Conservation (phyloP, 257 asterid species). For the Jaltomata sinuosa region DNA sequence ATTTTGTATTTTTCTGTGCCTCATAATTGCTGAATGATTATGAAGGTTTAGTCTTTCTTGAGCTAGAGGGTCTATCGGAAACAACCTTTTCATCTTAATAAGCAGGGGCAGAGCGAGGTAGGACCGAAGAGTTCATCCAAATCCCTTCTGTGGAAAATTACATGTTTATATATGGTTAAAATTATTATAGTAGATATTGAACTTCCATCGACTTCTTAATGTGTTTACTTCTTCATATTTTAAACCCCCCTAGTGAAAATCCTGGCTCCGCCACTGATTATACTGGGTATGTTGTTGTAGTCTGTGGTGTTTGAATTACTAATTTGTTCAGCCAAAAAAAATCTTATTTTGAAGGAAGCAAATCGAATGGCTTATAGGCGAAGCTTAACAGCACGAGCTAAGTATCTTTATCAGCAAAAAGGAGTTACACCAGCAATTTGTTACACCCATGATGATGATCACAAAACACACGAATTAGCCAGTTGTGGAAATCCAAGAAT, state of each 20-base stretch:
- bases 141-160: too few relatives aligned
- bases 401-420: conserved; percentile 48
- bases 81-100: too few relatives aligned
- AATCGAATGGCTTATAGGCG: conserved; percentile 68
- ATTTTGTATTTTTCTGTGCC: background rate
- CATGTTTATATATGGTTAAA: too few relatives aligned
- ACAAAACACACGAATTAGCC: conserved; percentile 10
- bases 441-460: conserved; percentile 24
- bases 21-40: background rate
- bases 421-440: conserved; percentile 39
- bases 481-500: conserved; percentile 9
- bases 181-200: too few relatives aligned
- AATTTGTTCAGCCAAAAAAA: background rate
- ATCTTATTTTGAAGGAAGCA: background rate
- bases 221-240: too few relatives aligned
- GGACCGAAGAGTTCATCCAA: too few relatives aligned
- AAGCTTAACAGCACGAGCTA: conserved; percentile 55
- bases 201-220: too few relatives aligned
- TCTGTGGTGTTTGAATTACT: background rate
- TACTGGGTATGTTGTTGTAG: background rate
- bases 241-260: too few relatives aligned
- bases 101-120: too few relatives aligned
- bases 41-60: background rate
- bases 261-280: too few relatives aligned
- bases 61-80: background rate